These are phyloP conservation scores for Yamadazyma blattariae DNA, from an alignment of 1,139 yeast genomes.

Conservation along the genomic window DNA sequence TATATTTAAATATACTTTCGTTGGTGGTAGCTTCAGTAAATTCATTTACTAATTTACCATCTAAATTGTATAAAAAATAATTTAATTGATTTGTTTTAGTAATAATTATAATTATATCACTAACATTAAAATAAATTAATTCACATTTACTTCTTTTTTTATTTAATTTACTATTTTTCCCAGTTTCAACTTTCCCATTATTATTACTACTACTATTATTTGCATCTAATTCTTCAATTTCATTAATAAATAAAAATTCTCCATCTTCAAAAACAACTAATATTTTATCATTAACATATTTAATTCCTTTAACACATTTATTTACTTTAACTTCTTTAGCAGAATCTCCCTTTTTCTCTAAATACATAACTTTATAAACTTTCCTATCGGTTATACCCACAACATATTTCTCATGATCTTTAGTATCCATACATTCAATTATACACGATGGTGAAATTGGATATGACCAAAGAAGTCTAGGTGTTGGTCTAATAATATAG, in stretches of 20 bases:
- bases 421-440: constrained; percentile 44
- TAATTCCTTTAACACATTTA: constrained; percentile 31
- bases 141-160: constrained; percentile 1
- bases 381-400: constrained; percentile 49
- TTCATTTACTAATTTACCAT: constrained; percentile 6
- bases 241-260: constrained; percentile 30
- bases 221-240: constrained; percentile 9
- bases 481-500: constrained; percentile 75
- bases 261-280: constrained; percentile 45
- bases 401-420: constrained; percentile 28
- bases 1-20: constrained; percentile 8
- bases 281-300: constrained; percentile 28
- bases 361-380: constrained; percentile 32
- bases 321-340: constrained; percentile 14
- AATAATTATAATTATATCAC: constrained; percentile 25
- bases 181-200: too few species aligned
- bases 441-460: constrained; percentile 63
- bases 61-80: constrained; percentile 3
- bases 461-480: constrained; percentile 71
- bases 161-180: background rate
- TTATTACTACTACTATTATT: too few species aligned
- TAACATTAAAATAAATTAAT: constrained; percentile 3
- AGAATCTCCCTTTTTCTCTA: constrained; percentile 28
- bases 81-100: constrained; percentile 10
- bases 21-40: constrained; percentile 2